These are phyloP conservation scores for Auricularia cornea DNA, from an alignment of 768 basidiomycete species.

Conservation along the genomic window DNA sequence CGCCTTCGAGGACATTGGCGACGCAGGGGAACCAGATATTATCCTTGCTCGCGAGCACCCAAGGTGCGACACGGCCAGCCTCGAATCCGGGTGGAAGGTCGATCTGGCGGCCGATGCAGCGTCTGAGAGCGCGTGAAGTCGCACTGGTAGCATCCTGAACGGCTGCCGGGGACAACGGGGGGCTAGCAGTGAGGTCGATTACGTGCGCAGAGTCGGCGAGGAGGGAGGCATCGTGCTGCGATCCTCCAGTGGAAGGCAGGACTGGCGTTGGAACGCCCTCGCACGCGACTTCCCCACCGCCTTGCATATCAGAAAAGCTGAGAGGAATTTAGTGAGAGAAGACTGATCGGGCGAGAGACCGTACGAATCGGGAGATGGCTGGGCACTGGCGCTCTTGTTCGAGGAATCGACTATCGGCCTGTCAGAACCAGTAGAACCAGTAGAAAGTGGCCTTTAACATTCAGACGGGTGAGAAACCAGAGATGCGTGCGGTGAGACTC, in stretches of 20 bases:
- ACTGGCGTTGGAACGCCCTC: conserved; percentile 1
- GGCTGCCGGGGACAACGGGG: conserved; percentile 4
- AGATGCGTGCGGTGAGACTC: background rate
- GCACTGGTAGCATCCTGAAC: too few relatives aligned
- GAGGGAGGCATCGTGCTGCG: too few relatives aligned
- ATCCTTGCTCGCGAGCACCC: background rate
- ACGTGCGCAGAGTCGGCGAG: conserved; percentile 7
- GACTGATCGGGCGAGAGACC: too few relatives aligned
- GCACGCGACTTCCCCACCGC: too few relatives aligned
- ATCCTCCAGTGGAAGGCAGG: background rate
- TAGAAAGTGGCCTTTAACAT: too few relatives aligned
- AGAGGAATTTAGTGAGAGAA: too few relatives aligned
- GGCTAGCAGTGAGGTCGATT: conserved; percentile 7
- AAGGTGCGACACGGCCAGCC: background rate
- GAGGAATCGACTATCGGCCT: too few relatives aligned
- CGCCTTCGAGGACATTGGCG: background rate
- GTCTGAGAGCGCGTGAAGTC: background rate
- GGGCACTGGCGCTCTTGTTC: too few relatives aligned
- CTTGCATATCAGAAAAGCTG: too few relatives aligned
- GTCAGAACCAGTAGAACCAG: too few relatives aligned
- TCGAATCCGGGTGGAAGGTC: background rate
- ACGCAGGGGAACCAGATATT: background rate
- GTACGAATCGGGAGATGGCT: too few relatives aligned
- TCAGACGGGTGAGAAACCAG: too few relatives aligned
- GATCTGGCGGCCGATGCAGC: background rate